Evolutionary conservation across 352 stramenopile species (phyloP).

Genomic region (Globisporangium emineosum): DNA sequence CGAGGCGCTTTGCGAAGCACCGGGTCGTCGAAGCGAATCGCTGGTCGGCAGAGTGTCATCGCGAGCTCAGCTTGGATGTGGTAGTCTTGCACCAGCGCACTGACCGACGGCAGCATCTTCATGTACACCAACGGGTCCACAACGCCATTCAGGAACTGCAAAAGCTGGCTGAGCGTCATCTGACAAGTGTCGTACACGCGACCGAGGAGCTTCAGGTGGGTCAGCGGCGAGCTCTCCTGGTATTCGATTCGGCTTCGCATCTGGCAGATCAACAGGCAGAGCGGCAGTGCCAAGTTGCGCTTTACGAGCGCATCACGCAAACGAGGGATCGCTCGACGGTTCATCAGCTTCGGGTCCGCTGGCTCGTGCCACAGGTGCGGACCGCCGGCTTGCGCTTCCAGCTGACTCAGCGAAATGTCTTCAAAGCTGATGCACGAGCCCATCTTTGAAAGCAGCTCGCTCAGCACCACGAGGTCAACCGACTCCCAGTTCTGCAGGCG

Average conservation of each 20-base stretch:
- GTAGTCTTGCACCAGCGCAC: constrained; percentile 64
- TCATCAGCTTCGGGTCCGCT: constrained; percentile 78
- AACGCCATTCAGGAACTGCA: constrained; percentile 82
- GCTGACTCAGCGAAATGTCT: constrained; percentile 79
- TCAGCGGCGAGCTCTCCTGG: constrained; percentile 48
- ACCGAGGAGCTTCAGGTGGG: constrained; percentile 78
- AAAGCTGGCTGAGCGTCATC: constrained; percentile 80
- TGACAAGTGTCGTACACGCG: constrained; percentile 82
- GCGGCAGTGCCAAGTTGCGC: constrained; percentile 63
- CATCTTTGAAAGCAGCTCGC: constrained; percentile 87
- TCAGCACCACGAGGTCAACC: constrained; percentile 85
- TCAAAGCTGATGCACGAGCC: constrained; percentile 83
- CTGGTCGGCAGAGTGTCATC: constrained; percentile 75
- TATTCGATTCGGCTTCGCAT: constrained; percentile 85
- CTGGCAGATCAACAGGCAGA: constrained; percentile 82
- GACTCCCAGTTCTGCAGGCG: constrained; percentile 84
- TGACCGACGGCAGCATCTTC: constrained; percentile 68
- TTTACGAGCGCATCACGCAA: constrained; percentile 85
- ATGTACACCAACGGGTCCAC: constrained; percentile 67
- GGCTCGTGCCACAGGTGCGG: constrained; percentile 79
- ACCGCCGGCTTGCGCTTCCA: constrained; percentile 80
- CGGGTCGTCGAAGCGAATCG: constrained; percentile 72
- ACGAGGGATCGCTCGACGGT: constrained; percentile 74
- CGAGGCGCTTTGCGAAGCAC: constrained; percentile 62
- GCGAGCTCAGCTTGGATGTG: constrained; percentile 70